Percentiles rank a stretch among this genome's conserved stretches.
These are phyloP conservation scores for Phylloporus sp. DNA, from an alignment of 768 basidiomycete species.

Conservation along the genomic window DNA sequence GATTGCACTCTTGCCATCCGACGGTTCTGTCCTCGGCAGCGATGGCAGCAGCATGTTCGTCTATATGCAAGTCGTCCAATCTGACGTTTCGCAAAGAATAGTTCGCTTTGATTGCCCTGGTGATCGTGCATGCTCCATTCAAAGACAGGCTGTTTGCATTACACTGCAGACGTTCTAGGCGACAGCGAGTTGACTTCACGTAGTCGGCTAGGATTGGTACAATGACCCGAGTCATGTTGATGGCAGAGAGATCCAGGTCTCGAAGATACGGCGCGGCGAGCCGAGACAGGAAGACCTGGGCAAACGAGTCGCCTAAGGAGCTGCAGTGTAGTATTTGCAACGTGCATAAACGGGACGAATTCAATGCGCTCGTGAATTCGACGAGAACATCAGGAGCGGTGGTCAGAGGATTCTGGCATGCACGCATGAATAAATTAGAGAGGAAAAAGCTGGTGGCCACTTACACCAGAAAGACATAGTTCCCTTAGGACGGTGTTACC, in stretches of 20 bases:
- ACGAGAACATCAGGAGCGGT: slow-evolving; percentile 32
- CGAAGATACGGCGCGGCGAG: slow-evolving; percentile 46
- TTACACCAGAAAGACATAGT: slow-evolving; percentile 55
- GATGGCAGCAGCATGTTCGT: slow-evolving; percentile 26
- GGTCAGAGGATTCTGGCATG: slow-evolving; percentile 38
- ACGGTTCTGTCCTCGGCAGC: slow-evolving; percentile 18
- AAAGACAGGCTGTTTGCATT: slow-evolving; percentile 53
- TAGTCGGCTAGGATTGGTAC: slow-evolving; percentile 43
- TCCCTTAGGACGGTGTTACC: slow-evolving; percentile 43
- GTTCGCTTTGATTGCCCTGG: slow-evolving; percentile 45
- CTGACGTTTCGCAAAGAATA: slow-evolving; percentile 45
- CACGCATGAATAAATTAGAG: slow-evolving; percentile 13
- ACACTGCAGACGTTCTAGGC: slow-evolving; percentile 44
- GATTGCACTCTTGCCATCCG: slow-evolving; percentile 31
- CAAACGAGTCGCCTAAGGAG: slow-evolving; percentile 48
- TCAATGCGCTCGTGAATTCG: slow-evolving; percentile 46
- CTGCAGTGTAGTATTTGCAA: slow-evolving; percentile 49
- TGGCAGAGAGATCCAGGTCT: slow-evolving; percentile 53
- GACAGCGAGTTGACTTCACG: slow-evolving; percentile 47
- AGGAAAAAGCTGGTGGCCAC: slow-evolving; percentile 17
- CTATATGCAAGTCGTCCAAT: slow-evolving; percentile 41
- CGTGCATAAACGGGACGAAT: slow-evolving; percentile 46
- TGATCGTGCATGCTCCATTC: slow-evolving; percentile 40
- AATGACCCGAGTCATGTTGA: slow-evolving; percentile 40
- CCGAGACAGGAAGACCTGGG: slow-evolving; percentile 43